Conservation (phyloP, 2,329 filamentous ascomycete genomes). For the Aspergillus fumigatus region DNA sequence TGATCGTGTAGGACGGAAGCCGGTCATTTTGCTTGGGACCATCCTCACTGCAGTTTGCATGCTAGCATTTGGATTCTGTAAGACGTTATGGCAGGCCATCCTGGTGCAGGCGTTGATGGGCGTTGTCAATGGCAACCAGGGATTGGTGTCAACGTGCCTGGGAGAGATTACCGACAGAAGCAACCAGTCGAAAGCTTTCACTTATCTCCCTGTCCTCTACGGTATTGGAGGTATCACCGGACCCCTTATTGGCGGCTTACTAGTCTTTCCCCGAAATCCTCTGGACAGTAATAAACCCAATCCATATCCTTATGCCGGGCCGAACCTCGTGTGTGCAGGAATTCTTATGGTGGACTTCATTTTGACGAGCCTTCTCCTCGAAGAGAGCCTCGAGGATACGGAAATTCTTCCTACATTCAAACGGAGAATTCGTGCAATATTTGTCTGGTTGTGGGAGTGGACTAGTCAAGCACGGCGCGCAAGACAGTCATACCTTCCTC, state of each 20-base stretch:
- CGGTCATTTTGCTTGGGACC: constrained; percentile 76
- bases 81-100: constrained; percentile 75
- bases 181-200: constrained; percentile 91
- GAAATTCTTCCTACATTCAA: constrained; percentile 57
- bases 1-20: constrained; percentile 74
- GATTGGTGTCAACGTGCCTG: constrained; percentile 85
- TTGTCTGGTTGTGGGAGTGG: constrained; percentile 67
- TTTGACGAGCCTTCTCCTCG: constrained; percentile 72
- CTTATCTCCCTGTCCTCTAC: constrained; percentile 93
- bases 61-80: constrained; percentile 80
- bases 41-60: constrained; percentile 79
- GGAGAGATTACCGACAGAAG: constrained; percentile 93
- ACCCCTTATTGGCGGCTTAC: constrained; percentile 79
- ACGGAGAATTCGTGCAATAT: constrained; percentile 55
- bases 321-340: constrained; percentile 72
- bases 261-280: constrained; percentile 63
- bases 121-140: constrained; percentile 89
- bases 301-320: constrained; percentile 75
- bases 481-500: constrained; percentile 50
- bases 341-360: constrained; percentile 70
- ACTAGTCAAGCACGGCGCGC: constrained; percentile 53
- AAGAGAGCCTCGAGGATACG: constrained; percentile 75
- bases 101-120: constrained; percentile 87
- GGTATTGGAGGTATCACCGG: constrained; percentile 90
- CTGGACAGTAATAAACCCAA: constrained; percentile 49